Evolutionary conservation across 2,329 filamentous ascomycete genomes (phyloP), one percentile per base, ranked within the genome.

Genomic region (Colletotrichum sp.): DNA sequence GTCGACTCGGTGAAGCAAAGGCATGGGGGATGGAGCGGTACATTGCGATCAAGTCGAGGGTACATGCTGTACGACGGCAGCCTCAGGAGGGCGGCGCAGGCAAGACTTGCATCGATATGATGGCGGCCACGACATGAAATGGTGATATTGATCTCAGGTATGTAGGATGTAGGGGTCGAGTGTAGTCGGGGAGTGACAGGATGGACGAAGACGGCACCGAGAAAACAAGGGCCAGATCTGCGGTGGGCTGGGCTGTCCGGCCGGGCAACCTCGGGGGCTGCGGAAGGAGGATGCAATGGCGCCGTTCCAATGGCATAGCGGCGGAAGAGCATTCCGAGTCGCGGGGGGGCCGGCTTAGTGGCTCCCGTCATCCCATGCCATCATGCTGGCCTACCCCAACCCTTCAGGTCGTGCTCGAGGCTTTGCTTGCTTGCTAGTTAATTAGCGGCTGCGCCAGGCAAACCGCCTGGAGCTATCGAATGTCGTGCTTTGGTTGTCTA

Each of bases 1-100:
- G 32, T 57, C 7, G 18, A 76, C 65, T 74, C 74, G 74, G 74
- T 76, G 74, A 76, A 76, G 74, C 57, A 69, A 13, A 59, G 36
- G 34, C 70, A 71, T 39, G 71, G 44, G 44, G 32, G 24, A 16
- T 55, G 62, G 68, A 55, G 15, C 15, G 73, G 70, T 76, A 76
- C 70, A 57, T 69, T 10, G 59, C 6, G 16, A 60, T 60, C 28
- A 65, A 39, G 74, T 76, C 34, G 34, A 44, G 26, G 24, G 28
- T 76, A 76, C 74, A 69, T 74, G 34, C 32, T 55, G 62, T 63
- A 26, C 32, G 69, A 72, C 62, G 18, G n/a, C 55, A 60, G 32
- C 13, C 34, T 28, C 44, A 32, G 32, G 44, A 30, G 65, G 66
- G 52, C 52, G 66, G 52, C 66, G 52, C 66, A 60, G 52, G 21